Percentiles rank a stretch among this genome's conserved stretches.
phyloP scores from a whole-genome alignment of 2,329 filamentous ascomycete genomes.

The Teratosphaeria epicoccoides region DNA sequence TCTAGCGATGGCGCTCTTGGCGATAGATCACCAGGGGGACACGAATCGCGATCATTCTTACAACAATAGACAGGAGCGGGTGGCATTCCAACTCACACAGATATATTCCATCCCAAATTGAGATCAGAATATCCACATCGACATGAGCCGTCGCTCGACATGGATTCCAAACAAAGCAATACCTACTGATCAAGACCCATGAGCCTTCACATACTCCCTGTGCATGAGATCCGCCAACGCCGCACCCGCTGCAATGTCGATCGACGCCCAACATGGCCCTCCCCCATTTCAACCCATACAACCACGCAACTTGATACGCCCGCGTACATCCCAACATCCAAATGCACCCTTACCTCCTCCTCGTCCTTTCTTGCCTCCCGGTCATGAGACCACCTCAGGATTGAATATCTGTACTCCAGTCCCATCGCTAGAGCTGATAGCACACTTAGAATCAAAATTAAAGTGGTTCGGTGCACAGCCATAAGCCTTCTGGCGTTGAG shows the following conservation, averaged over 20 bases:
- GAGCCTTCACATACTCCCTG: slow-evolving; percentile 24
- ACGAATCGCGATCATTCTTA: neutral
- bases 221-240: slow-evolving; percentile 23
- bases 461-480: slow-evolving; percentile 17
- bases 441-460: slow-evolving; percentile 15
- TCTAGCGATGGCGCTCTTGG: neutral
- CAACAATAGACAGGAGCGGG: neutral
- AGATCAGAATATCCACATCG: neutral
- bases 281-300: slow-evolving; percentile 15
- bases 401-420: slow-evolving; percentile 18
- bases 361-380: slow-evolving; percentile 22
- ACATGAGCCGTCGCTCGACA: no score
- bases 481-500: slow-evolving; percentile 19
- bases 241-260: slow-evolving; percentile 22
- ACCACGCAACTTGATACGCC: slow-evolving; percentile 15
- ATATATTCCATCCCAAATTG: neutral
- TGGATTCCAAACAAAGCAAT: no score
- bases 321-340: slow-evolving; percentile 20
- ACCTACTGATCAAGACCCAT: slow-evolving; percentile 15
- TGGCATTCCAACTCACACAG: neutral
- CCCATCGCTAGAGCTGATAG: slow-evolving; percentile 16
- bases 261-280: slow-evolving; percentile 17
- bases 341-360: slow-evolving; percentile 21
- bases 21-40: neutral
- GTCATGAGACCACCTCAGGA: slow-evolving; percentile 23